Base-by-base conservation (phyloP, 2,329 filamentous ascomycete genomes). In the Exophiala calicioides region DNA sequence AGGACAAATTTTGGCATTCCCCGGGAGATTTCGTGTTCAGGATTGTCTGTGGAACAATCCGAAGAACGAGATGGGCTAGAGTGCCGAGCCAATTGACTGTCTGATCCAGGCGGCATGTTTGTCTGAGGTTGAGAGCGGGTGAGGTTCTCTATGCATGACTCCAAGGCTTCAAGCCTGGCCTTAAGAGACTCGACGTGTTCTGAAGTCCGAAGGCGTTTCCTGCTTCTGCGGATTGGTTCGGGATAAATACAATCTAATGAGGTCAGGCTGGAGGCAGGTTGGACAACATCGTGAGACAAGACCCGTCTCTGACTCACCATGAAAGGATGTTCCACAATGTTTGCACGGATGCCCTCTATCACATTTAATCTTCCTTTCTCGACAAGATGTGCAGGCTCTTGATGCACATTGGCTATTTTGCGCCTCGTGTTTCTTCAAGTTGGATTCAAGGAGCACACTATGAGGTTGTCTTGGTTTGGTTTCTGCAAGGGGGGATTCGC, bases 141-240 rank as follows among this genome's bases (percentile, higher is more conserved):
- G 20, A 30, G 16, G 26, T 32, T 42, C 20, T 32, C 30, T 13
- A 42, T 33, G 13, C 13, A 42, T 21, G 39, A 27, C 13, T 42
- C 39, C 20, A 42, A 13, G 18, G n/a, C 24, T 15, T 33, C 29
- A 8, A 42, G 20, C 15, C 39, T 34, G 20, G 18, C 27, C 20
- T 42, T 20, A 16, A 42, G 29, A 16, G 39, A 19, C 39, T 42
- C 39, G 29, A 42, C 26, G 6, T 42, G 39, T 18, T 42, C 39
- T 7, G 10, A 13, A 16, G 39, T 33, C 9, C 39, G 39, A 21
- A 42, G 24, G 20, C 30, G 18, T 21, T 26, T 42, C 34, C 39
- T 33, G 18, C 30, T 27, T 31, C 20, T 31, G 29, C 29, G 39
- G 24, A 19, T 31, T 6, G 39, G 39, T 42, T 42, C 39, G 19